Base-by-base conservation (phyloP, 1,284 basidiomycete species). In the Crepidotus sp. region DNA sequence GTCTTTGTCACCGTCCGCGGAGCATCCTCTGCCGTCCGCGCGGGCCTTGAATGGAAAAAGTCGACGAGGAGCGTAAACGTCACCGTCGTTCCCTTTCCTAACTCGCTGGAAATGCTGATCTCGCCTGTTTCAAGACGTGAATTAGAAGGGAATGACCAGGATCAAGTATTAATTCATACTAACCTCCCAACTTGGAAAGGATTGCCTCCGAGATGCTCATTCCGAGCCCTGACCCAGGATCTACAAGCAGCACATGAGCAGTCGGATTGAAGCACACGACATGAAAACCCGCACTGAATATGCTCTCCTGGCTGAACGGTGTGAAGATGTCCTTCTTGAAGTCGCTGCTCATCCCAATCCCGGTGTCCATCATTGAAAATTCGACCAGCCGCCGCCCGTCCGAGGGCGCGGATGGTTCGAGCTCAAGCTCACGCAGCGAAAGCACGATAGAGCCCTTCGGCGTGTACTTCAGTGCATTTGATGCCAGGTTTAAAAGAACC, bases 401-500 rank as follows among this genome's bases (percentile, higher is more conserved):
- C 2, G 37, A 13, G 13, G 37, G 13, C 15, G 24, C 6, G 2
- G 32, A 17, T 22, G 14, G 3, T 29, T 22, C 27, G 17, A 41
- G 10, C 9, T 30, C 44, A 7, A 45, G 30, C n/a, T 45, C 36
- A 8, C 44, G 44, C 10, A 46, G 25, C 6, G 38, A 40, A 4
- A 46, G 32, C n/a, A 29, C 32, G 22, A 46, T 46, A 8, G 44
- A 46, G 3, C 44, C 44, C 33, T 40, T 40, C 5, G 44, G 44
- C 19, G 44, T 46, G 25, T 46, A 46, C 26, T 46, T 46, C 26
- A 46, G 11, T 19, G 44, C 44, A 15, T 46, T 46, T n/a, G 44
- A 46, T 4, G 38, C 44, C 6, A 46, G 32, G 18, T 46, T 46
- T 17, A 46, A 26, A 10, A 46, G 38, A n/a, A 46, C 44, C 25